Conservation (phyloP, 2,329 filamentous ascomycete genomes). For the Bipolaris zeicola region DNA sequence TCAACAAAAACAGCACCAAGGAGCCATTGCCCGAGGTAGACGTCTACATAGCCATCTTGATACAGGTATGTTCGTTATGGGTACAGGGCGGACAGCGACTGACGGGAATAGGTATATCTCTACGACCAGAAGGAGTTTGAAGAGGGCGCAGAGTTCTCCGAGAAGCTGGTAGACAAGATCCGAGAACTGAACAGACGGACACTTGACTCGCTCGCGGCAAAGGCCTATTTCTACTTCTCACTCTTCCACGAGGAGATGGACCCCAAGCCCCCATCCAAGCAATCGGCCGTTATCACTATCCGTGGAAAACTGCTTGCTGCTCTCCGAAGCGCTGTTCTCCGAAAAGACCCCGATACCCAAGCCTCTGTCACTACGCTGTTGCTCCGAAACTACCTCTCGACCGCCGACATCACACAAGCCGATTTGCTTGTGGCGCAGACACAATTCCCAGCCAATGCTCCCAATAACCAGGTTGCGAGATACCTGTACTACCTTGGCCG, state of each 20-base stretch:
- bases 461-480: slow-evolving; percentile 96
- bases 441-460: slow-evolving; percentile 89
- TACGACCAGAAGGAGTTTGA: slow-evolving; percentile 84
- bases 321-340: slow-evolving; percentile 90
- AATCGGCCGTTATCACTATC: slow-evolving; percentile 84
- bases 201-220: slow-evolving; percentile 88
- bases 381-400: slow-evolving; percentile 93
- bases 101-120: slow-evolving; percentile 72
- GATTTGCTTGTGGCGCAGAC: slow-evolving; percentile 96
- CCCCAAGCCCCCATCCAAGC: slow-evolving; percentile 84
- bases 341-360: slow-evolving; percentile 97
- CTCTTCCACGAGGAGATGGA: slow-evolving; percentile 91
- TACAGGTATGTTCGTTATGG: slow-evolving; percentile 42
- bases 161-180: slow-evolving; percentile 80
- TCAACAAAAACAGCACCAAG: slow-evolving; percentile 68
- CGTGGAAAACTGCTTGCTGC: slow-evolving; percentile 85
- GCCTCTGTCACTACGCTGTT: slow-evolving; percentile 93
- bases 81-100: slow-evolving; percentile 8
- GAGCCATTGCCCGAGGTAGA: slow-evolving; percentile 86
- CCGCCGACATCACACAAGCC: slow-evolving; percentile 95
- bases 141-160: slow-evolving; percentile 82
- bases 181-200: slow-evolving; percentile 91
- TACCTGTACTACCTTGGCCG: slow-evolving; percentile 97
- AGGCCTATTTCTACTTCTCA: slow-evolving; percentile 97
- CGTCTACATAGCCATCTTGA: slow-evolving; percentile 82